phyloP scores from a whole-genome alignment of 2,329 filamentous ascomycete genomes.

The Aureobasidium sp. region DNA sequence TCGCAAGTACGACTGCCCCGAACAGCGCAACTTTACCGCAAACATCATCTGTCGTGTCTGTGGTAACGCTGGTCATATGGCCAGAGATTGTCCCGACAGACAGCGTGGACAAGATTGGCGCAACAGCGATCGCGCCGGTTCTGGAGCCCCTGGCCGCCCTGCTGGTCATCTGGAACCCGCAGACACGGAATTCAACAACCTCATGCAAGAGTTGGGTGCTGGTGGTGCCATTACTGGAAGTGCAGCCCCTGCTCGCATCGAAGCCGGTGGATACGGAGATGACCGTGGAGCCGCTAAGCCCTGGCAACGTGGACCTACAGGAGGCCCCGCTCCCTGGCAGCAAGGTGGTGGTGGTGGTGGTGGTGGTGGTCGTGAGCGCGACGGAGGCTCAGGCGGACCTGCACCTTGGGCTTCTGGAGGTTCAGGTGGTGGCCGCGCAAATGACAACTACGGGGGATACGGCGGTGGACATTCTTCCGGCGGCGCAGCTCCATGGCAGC shows the following conservation, averaged over 20 bases:
- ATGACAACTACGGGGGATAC: slow-evolving; percentile 20
- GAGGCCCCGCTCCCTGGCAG: slow-evolving; percentile 41
- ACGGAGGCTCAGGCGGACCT: slow-evolving; percentile 12
- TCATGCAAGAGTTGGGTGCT: slow-evolving; percentile 94
- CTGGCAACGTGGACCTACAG: slow-evolving; percentile 81
- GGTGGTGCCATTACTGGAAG: slow-evolving; percentile 52
- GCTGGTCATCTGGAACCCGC: slow-evolving; percentile 58
- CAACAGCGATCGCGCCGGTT: slow-evolving; percentile 53
- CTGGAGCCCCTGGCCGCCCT: slow-evolving; percentile 38
- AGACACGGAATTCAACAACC: slow-evolving; percentile 93
- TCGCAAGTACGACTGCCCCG: slow-evolving; percentile 96
- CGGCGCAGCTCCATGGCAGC: slow-evolving; percentile 24
- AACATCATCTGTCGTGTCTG: slow-evolving; percentile 98
- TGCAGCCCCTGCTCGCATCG: slow-evolving; percentile 69
- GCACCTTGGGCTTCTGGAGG: slow-evolving; percentile 16
- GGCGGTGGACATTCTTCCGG: slow-evolving; percentile 15
- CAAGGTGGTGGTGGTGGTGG: slow-evolving; percentile 18
- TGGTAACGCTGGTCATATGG: slow-evolving; percentile 97
- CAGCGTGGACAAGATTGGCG: slow-evolving; percentile 89
- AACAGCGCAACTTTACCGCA: slow-evolving; percentile 97
- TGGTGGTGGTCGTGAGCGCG: slow-evolving; percentile 19
- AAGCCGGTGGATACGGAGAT: slow-evolving; percentile 53
- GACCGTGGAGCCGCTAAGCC: slow-evolving; percentile 60
- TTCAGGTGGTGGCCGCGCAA: slow-evolving; percentile 18
- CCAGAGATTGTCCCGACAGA: slow-evolving; percentile 91